Percentiles rank a stretch among this genome's conserved stretches.
Conservation (phyloP, 2,329 filamentous ascomycete genomes). For the Aureobasidium sp. region DNA sequence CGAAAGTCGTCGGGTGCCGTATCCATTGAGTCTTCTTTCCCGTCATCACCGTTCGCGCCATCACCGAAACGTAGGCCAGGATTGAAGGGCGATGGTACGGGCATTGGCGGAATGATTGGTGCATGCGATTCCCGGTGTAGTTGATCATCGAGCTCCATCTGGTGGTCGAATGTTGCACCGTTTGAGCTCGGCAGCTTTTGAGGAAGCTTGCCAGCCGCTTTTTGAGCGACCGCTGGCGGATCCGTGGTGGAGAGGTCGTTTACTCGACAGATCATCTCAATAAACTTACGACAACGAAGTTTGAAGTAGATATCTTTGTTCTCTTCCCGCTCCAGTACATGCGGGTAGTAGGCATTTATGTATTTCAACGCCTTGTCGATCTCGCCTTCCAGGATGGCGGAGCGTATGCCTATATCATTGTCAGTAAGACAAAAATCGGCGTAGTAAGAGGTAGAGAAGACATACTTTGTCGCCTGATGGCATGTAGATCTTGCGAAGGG, state of each 20-base stretch:
- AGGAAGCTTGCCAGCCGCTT: conserved; percentile 25
- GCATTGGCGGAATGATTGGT: conserved; percentile 10
- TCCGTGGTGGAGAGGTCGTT: conserved; percentile 53
- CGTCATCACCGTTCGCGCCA: conserved; percentile 14
- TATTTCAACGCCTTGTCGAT: conserved; percentile 84
- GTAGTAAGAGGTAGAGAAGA: conserved; percentile 10
- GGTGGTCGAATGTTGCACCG: conserved; percentile 37
- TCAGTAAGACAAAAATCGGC: not conserved
- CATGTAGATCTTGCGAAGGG: conserved; percentile 76
- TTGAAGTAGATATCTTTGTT: conserved; percentile 84
- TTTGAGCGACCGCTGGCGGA: conserved; percentile 25
- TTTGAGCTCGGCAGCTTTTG: conserved; percentile 13
- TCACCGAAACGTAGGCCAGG: not conserved
- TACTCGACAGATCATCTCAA: conserved; percentile 81
- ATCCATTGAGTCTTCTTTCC: conserved; percentile 30
- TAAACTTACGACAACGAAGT: conserved; percentile 81
- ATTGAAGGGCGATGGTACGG: conserved; percentile 8
- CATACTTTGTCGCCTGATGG: conserved; percentile 77
- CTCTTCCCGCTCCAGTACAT: conserved; percentile 58
- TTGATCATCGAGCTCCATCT: conserved; percentile 55
- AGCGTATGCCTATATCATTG: conserved; percentile 62
- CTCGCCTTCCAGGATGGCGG: conserved; percentile 82
- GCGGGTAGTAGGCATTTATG: conserved; percentile 70
- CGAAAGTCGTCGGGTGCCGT: conserved; percentile 21
- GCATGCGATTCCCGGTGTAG: conserved; percentile 27